Percentiles rank a stretch among this genome's conserved stretches.
These are phyloP conservation scores for Russula olivacea DNA, from an alignment of 768 basidiomycete species.

Conservation along the genomic window DNA sequence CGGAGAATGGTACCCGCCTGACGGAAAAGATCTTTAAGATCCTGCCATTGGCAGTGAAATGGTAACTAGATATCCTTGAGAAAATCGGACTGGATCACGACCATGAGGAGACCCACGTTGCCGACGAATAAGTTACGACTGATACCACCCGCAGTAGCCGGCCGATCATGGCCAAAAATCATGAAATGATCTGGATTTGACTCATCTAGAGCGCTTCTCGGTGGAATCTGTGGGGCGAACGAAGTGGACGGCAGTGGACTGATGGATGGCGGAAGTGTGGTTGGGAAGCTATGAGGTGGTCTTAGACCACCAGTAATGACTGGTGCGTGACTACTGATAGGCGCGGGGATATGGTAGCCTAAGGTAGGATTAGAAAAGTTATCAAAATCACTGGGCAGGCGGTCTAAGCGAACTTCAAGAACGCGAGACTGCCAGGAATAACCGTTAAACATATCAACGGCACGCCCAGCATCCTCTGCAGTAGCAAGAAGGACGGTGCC, in stretches of 20 bases:
- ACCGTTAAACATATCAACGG: constrained; percentile 94
- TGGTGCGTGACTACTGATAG: constrained; percentile 14
- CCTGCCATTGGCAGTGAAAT: constrained; percentile 96
- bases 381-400: constrained; percentile 44
- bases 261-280: constrained; percentile 10
- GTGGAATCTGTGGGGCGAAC: constrained; percentile 17
- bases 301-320: constrained; percentile 11
- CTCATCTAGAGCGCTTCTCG: constrained; percentile 18
- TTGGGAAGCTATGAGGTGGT: constrained; percentile 1
- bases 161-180: constrained; percentile 30
- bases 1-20: constrained; percentile 85
- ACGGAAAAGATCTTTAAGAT: constrained; percentile 92
- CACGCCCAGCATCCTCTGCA: constrained; percentile 90
- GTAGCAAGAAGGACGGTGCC: constrained; percentile 92
- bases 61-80: constrained; percentile 52
- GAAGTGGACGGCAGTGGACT: constrained; percentile 24
- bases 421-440: constrained; percentile 94
- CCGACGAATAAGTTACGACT: constrained; percentile 77
- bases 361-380: constrained; percentile 10
- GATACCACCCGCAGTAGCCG: constrained; percentile 27
- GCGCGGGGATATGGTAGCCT: constrained; percentile 12
- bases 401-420: constrained; percentile 87
- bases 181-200: constrained; percentile 23
- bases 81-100: constrained; percentile 20
- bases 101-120: constrained; percentile 54